These are phyloP conservation scores for Suillus weaverae DNA, from an alignment of 768 basidiomycete genomes.

Conservation along the genomic window DNA sequence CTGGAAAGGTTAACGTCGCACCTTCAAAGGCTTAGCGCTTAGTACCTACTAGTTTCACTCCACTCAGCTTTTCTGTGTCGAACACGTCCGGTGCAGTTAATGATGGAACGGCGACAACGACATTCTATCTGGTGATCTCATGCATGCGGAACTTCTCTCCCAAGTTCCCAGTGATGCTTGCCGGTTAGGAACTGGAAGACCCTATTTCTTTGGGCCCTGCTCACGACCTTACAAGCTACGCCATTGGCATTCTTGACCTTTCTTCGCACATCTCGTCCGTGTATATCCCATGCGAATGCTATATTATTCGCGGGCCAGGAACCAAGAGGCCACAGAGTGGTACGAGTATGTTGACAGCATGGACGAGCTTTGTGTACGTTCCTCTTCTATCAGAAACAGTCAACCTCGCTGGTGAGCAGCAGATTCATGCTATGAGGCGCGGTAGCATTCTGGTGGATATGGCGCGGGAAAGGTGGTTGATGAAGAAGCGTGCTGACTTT, in stretches of 20 bases:
- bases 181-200: constrained; percentile 2
- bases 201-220: constrained; percentile 17
- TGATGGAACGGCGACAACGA: constrained; percentile 83
- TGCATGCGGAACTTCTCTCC: constrained; percentile 62
- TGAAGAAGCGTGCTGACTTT: constrained; percentile 52
- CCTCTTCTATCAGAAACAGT: constrained; percentile 72
- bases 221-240: constrained; percentile 56
- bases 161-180: constrained; percentile 50
- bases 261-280: constrained; percentile 63
- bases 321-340: constrained; percentile 53
- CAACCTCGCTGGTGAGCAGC: constrained; percentile 65
- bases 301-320: constrained; percentile 67
- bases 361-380: constrained; percentile 68
- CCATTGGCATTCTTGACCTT: constrained; percentile 64
- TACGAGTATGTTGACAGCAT: constrained; percentile 22
- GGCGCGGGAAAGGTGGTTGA: constrained; percentile 81
- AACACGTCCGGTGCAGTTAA: constrained; percentile 85
- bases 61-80: constrained; percentile 43
- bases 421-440: constrained; percentile 71
- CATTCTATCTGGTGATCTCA: constrained; percentile 74
- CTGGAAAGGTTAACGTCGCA: too few relatives aligned
- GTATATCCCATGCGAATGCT: constrained; percentile 87
- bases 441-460: constrained; percentile 79
- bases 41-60: neutral
- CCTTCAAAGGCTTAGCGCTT: neutral